phyloP scores from a whole-genome alignment of 148 eudicot species.

The Spergularia bocconei region DNA sequence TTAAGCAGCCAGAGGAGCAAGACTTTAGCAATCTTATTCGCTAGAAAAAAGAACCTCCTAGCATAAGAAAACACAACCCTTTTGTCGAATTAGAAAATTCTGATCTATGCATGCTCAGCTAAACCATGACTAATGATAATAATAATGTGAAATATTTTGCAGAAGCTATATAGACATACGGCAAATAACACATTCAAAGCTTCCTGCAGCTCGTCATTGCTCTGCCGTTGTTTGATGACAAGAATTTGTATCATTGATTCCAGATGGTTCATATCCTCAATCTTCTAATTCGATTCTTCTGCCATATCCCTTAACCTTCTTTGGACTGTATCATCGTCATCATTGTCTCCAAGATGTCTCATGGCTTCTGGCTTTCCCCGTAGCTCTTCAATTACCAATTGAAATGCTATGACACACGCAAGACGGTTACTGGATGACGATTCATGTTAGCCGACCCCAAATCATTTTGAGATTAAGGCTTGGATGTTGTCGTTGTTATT shows the following conservation, averaged over 20 bases:
- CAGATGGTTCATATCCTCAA: slow-evolving; percentile 43
- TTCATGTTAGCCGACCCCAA: too few species aligned
- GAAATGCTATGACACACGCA: background rate
- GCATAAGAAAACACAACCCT: background rate
- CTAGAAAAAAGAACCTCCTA: background rate
- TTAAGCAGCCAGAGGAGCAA: background rate
- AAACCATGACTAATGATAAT: background rate
- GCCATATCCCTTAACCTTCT: slow-evolving; percentile 62
- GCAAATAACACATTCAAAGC: slow-evolving; percentile 64
- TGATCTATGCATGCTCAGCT: background rate
- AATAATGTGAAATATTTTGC: background rate
- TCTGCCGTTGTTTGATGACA: slow-evolving; percentile 56
- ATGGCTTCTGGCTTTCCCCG: slow-evolving; percentile 77
- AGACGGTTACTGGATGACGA: too few species aligned
- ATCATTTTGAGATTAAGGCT: too few species aligned
- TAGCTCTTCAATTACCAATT: slow-evolving; percentile 79
- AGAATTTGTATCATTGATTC: slow-evolving; percentile 55
- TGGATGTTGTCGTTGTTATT: too few species aligned
- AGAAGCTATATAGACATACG: slow-evolving; percentile 37
- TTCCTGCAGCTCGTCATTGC: slow-evolving; percentile 83
- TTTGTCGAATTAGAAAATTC: background rate
- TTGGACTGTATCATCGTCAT: slow-evolving; percentile 71
- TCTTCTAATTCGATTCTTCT: slow-evolving; percentile 51
- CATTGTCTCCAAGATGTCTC: slow-evolving; percentile 64
- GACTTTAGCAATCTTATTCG: background rate